A percentile compares a stretch with the other conserved stretches of the same genome.
phyloP scores from a whole-genome alignment of 768 basidiomycete genomes.

The Filobasidium wieringae region DNA sequence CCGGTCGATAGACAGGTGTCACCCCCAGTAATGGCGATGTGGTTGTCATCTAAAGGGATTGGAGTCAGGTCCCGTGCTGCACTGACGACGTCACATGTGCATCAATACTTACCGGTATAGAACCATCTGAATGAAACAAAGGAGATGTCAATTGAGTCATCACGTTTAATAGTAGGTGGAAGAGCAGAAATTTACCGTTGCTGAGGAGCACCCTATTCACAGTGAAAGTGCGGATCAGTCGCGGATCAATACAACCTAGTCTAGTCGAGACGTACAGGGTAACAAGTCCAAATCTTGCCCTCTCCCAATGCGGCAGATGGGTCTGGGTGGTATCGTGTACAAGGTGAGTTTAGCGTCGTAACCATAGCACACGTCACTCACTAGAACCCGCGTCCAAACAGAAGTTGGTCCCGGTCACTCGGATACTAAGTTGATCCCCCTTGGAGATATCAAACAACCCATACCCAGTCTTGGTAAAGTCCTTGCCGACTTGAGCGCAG shows the following conservation, averaged over 20 bases:
- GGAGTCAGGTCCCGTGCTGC: too few species aligned
- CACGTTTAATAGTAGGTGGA: too few species aligned
- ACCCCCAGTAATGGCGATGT: background rate
- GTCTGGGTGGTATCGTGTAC: background rate
- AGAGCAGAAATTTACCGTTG: too few species aligned
- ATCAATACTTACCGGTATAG: background rate
- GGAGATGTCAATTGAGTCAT: too few species aligned
- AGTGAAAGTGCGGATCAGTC: background rate
- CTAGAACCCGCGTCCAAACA: constrained; percentile 17
- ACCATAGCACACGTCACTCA: background rate
- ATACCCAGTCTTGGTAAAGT: too few species aligned
- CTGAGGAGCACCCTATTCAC: background rate
- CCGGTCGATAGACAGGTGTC: too few species aligned
- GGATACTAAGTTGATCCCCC: background rate
- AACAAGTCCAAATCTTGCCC: constrained; percentile 9
- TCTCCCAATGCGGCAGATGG: background rate
- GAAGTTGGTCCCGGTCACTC: constrained; percentile 13
- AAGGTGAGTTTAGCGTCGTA: background rate
- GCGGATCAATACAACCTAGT: background rate
- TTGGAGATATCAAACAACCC: constrained; percentile 1
- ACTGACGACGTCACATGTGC: too few species aligned
- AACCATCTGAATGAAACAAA: too few species aligned
- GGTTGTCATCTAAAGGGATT: constrained; percentile 1
- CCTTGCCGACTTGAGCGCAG: too few species aligned
- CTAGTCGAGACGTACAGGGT: background rate